phyloP scores from a whole-genome alignment of 1,139 yeast genomes.

The Debaryomyces nepalensis region DNA sequence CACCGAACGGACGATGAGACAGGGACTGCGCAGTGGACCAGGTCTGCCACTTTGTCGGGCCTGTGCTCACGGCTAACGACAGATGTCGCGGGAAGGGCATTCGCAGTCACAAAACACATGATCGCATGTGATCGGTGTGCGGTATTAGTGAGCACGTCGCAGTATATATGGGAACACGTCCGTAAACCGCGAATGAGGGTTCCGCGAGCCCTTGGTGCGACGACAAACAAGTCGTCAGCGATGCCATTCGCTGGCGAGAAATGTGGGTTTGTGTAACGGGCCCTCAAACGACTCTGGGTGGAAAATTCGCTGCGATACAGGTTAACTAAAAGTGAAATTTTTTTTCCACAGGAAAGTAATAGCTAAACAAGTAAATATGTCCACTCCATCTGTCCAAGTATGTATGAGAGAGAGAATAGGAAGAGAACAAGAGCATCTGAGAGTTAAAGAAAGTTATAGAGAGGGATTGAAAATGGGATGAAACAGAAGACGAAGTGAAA shows the following conservation, averaged over 20 bases:
- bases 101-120: constrained; percentile 14
- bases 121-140: not conserved
- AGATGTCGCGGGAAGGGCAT: too few relatives aligned
- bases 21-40: not conserved
- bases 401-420: constrained; percentile 32
- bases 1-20: constrained; percentile 4
- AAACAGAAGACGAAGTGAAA: not conserved
- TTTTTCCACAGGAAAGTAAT: constrained; percentile 17
- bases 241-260: constrained; percentile 3
- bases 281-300: not conserved
- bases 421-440: not conserved
- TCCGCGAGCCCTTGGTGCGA: constrained; percentile 4
- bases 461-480: not conserved
- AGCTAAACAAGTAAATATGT: constrained; percentile 37
- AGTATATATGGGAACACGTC: not conserved
- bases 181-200: constrained; percentile 2
- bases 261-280: constrained; percentile 2
- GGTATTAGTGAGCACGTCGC: not conserved
- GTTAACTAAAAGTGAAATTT: constrained; percentile 12
- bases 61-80: not conserved
- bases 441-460: not conserved
- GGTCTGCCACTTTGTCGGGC: constrained; percentile 6
- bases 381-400: constrained; percentile 76
- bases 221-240: not conserved
- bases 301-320: constrained; percentile 4